Base-by-base conservation (phyloP, 441 rosid species). In the Corymbia calophylla region DNA sequence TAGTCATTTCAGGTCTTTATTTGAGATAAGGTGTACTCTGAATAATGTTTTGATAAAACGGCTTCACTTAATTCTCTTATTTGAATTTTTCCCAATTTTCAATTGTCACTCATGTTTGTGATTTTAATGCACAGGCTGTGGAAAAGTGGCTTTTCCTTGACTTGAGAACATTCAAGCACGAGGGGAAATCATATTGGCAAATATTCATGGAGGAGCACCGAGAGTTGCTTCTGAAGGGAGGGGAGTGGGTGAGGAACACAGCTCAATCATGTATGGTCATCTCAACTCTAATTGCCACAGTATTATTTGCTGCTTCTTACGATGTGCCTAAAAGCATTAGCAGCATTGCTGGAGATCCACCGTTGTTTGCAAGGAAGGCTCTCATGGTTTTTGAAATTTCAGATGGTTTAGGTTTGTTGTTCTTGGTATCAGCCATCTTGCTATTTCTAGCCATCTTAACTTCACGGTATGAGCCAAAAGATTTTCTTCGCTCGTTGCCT, bases 11-110 rank as follows among this genome's bases (percentile, higher is more conserved):
- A 29, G 32, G 31, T 8, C 0, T 29, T 29, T 29, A 62, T 29
- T 27, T 62, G 0, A 29, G 60, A n/a, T 2, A 1, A 56, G 0
- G 27, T 56, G 8, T 9, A 0, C 9, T 62, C 15, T 62, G 16
- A n/a, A 18, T 4, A 9, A n/a, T n/a, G 9, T 64, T 64, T 14
- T 64, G 0, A 64, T 31, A 64, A 64, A 64, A 64, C 1, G 10
- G 35, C 8, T 15, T 5, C 18, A n/a, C 18, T 64, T 64, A 15
- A 3, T 64, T 64, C 16, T 64, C 62, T 0, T 29, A 29, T n/a
- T 29, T 29, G 32, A 64, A n/a, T 0, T 64, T n/a, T 64, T 64
- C 9, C 35, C 9, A n/a, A 64, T 13, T 64, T 64, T 64, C 70
- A n/a, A 64, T 64, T 14, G 70, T 64, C 13, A 62, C 17, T 13